Percentiles rank a stretch among this genome's conserved stretches.
These are phyloP conservation scores for Auxenochlorella protothecoides DNA, from an alignment of 139 green algal genomes.

Conservation along the genomic window DNA sequence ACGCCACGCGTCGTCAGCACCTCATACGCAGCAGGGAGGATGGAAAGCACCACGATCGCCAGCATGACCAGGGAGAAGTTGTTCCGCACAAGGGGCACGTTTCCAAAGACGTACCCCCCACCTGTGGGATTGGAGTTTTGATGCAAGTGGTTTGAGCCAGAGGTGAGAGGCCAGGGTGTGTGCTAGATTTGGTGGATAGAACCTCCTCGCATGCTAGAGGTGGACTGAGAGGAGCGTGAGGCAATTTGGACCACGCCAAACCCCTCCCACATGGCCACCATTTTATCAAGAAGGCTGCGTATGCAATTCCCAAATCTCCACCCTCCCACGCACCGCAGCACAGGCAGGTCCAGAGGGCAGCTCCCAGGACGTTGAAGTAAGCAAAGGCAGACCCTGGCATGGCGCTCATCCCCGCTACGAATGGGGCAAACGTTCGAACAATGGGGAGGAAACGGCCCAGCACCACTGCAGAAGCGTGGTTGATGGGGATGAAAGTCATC, in stretches of 20 bases:
- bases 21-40: constrained; percentile 69
- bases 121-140: background rate
- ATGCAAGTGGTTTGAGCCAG: too few relatives aligned
- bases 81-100: constrained; percentile 76
- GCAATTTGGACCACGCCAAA: too few relatives aligned
- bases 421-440: constrained; percentile 86
- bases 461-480: constrained; percentile 42
- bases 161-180: too few relatives aligned
- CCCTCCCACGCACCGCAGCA: constrained; percentile 42
- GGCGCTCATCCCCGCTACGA: constrained; percentile 77
- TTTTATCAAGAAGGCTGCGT: too few relatives aligned
- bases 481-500: background rate
- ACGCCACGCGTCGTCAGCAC: constrained; percentile 13
- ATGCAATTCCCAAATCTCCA: too few relatives aligned
- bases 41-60: constrained; percentile 67
- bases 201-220: too few relatives aligned
- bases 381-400: constrained; percentile 65
- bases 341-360: constrained; percentile 68
- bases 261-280: too few relatives aligned
- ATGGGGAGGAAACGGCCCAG: constrained; percentile 88
- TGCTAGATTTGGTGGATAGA: too few relatives aligned
- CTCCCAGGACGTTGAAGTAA: constrained; percentile 79
- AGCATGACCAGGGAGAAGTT: constrained; percentile 87
- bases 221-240: too few relatives aligned
- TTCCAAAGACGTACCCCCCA: constrained; percentile 78